Conservation (phyloP, 1,284 basidiomycete genomes). For the Irpex lacteus region DNA sequence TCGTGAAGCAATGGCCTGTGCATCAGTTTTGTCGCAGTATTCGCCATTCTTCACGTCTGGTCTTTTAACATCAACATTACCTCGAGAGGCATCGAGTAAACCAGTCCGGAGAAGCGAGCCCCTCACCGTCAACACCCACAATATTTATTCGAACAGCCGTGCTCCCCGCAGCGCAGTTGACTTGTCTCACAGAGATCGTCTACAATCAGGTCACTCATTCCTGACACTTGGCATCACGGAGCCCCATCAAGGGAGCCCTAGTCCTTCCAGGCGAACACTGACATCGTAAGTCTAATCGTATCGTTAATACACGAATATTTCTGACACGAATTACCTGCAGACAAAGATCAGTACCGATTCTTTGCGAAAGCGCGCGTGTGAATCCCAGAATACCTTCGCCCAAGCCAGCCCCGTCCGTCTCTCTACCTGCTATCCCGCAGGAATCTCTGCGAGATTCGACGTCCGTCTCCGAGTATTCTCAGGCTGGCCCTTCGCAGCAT, state of each 20-base stretch:
- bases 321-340: not conserved
- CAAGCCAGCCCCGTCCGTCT: conserved; percentile 55
- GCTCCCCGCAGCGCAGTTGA: not conserved
- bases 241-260: not conserved
- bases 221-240: not conserved
- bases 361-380: conserved; percentile 39
- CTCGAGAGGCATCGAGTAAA: not conserved
- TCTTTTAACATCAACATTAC: not conserved
- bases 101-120: not conserved
- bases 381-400: conserved; percentile 46
- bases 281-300: not conserved
- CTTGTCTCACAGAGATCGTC: not conserved
- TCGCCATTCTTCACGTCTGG: not conserved
- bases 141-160: not conserved
- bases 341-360: conserved; percentile 6
- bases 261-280: not conserved
- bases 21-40: not conserved
- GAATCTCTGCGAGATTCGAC: conserved; percentile 8
- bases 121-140: not conserved
- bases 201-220: not conserved
- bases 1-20: not conserved
- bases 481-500: not conserved
- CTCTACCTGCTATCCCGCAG: conserved; percentile 38
- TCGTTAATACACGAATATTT: not conserved
- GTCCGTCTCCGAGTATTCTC: not conserved